Conservation (phyloP, 805 yeast genomes). For the Hanseniaspora valbyensis region DNA sequence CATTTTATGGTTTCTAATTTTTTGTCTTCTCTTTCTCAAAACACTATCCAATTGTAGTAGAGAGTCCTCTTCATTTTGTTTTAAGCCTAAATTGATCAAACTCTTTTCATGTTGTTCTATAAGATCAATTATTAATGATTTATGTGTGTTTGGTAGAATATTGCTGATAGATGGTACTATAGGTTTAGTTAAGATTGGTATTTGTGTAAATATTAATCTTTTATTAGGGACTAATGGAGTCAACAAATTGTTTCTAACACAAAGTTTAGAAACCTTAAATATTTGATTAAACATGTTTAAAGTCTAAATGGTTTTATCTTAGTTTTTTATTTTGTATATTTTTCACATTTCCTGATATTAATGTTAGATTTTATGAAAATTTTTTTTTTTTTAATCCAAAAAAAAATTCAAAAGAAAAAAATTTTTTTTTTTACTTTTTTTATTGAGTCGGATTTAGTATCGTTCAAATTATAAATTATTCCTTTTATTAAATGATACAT, state of each 20-base stretch:
- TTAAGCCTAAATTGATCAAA: slow-evolving; percentile 1
- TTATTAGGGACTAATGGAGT: background rate
- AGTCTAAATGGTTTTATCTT: background rate
- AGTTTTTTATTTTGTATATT: background rate
- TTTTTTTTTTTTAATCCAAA: too few relatives aligned
- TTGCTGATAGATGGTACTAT: background rate
- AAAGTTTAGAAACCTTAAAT: background rate
- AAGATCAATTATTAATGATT: background rate
- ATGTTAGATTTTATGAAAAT: background rate
- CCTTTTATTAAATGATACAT: too few relatives aligned
- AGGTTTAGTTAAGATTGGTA: background rate
- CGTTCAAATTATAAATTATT: too few relatives aligned
- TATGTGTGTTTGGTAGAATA: background rate
- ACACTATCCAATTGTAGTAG: slow-evolving; percentile 46
- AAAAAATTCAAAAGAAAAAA: too few relatives aligned
- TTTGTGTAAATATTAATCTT: background rate
- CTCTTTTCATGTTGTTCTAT: background rate
- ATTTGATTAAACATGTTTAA: background rate
- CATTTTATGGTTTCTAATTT: slow-evolving; percentile 95
- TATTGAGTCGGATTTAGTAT: too few relatives aligned
- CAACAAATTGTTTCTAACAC: background rate
- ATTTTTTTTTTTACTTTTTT: too few relatives aligned
- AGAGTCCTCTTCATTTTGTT: background rate
- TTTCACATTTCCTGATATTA: too few relatives aligned
- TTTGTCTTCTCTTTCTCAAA: slow-evolving; percentile 73